Conservation (phyloP, 768 basidiomycete species). For the Ramaria sp. region DNA sequence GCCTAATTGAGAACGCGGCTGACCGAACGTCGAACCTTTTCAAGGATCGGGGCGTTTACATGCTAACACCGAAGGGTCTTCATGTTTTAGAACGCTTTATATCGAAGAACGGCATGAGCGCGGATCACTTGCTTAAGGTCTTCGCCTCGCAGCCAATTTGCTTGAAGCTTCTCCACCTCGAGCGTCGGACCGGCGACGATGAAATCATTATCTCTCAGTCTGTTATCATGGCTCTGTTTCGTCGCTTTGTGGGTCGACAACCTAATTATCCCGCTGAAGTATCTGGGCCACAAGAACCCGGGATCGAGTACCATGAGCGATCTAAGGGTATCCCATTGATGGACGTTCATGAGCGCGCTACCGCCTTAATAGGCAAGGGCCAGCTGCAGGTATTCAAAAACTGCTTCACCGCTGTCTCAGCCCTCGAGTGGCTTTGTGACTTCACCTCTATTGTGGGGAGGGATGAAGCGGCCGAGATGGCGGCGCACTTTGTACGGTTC, state of each 20-base stretch:
- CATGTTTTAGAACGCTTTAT: constrained; percentile 99
- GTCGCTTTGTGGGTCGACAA: constrained; percentile 82
- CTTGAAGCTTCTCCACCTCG: constrained; percentile 95
- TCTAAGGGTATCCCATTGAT: constrained; percentile 62
- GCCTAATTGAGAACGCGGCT: constrained; percentile 91
- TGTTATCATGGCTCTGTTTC: constrained; percentile 90
- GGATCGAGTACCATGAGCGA: constrained; percentile 64
- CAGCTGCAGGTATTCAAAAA: constrained; percentile 32
- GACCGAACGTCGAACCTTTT: constrained; percentile 83
- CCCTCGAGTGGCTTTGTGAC: constrained; percentile 95
- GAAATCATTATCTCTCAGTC: constrained; percentile 94
- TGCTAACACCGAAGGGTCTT: constrained; percentile 93
- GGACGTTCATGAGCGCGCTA: constrained; percentile 61
- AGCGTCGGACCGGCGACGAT: constrained; percentile 85
- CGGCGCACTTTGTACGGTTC: constrained; percentile 94
- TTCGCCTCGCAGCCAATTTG: constrained; percentile 92
- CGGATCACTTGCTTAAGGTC: constrained; percentile 82
- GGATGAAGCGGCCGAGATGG: constrained; percentile 96
- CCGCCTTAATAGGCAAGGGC: constrained; percentile 39
- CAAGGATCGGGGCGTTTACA: constrained; percentile 96
- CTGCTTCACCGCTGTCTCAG: constrained; percentile 79
- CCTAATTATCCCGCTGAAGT: constrained; percentile 63
- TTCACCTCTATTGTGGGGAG: constrained; percentile 92
- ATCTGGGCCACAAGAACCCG: constrained; percentile 39
- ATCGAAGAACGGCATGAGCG: constrained; percentile 96